Percentiles rank a stretch among this genome's conserved stretches.
phyloP scores from a whole-genome alignment of 73 alveolate species.

The Uronychia binucleata region DNA sequence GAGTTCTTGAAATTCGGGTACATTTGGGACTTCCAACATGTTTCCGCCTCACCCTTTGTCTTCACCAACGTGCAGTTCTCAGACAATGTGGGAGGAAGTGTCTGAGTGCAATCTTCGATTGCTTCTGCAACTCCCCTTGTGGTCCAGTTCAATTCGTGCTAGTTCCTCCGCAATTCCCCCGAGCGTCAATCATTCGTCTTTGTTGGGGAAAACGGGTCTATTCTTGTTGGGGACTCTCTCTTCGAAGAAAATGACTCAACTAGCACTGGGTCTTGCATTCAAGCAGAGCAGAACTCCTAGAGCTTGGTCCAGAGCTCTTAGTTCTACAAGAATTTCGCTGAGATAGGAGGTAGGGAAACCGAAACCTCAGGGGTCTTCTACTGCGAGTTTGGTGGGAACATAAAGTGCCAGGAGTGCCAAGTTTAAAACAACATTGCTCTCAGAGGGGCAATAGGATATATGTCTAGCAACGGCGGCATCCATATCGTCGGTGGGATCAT shows the following conservation, averaged over 20 bases:
- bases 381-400: conserved; percentile 8
- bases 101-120: background rate
- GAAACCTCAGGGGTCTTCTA: conserved; percentile 6
- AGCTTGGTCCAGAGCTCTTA: background rate
- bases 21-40: background rate
- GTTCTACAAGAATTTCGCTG: background rate
- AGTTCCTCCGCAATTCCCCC: background rate
- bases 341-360: background rate
- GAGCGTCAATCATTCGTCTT: background rate
- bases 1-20: conserved; percentile 3
- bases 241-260: background rate
- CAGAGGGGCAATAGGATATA: conserved; percentile 17
- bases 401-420: conserved; percentile 12
- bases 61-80: conserved; percentile 3
- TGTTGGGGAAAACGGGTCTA: background rate
- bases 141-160: background rate
- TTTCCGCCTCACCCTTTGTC: background rate
- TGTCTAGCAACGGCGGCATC: conserved; percentile 18
- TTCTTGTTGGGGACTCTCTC: background rate
- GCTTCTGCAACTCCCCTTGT: background rate
- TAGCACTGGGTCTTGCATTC: background rate
- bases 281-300: background rate
- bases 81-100: background rate
- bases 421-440: conserved; percentile 10
- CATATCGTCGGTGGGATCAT: background rate